These are phyloP conservation scores for Wallacemonas sp. DNA, from an alignment of 208 protist genomes.

Conservation along the genomic window DNA sequence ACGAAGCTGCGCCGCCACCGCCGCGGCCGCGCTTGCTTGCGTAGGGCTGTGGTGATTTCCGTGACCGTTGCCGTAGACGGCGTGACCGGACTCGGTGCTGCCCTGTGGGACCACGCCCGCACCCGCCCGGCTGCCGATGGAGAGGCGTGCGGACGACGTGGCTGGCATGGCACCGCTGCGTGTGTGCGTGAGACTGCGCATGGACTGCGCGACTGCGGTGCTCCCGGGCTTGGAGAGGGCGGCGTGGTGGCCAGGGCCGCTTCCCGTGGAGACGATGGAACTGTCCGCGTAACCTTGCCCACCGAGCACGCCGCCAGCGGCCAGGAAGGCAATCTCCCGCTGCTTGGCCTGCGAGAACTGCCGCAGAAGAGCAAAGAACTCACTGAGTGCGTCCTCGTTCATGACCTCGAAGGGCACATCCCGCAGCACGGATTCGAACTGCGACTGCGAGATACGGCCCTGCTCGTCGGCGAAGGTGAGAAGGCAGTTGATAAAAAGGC, in stretches of 20 bases:
- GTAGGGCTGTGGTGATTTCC: background rate
- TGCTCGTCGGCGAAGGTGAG: constrained; percentile 36
- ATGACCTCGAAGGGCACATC: constrained; percentile 58
- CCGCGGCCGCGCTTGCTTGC: background rate
- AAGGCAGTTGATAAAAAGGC: constrained; percentile 35
- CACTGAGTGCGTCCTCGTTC: constrained; percentile 21
- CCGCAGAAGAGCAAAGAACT: constrained; percentile 20
- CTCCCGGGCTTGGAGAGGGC: background rate
- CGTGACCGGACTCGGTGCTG: background rate
- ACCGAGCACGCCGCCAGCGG: background rate
- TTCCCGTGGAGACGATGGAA: constrained; percentile 14
- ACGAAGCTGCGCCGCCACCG: constrained; percentile 4
- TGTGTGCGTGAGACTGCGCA: background rate
- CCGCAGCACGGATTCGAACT: constrained; percentile 26
- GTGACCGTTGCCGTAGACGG: background rate
- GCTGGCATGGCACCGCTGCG: background rate
- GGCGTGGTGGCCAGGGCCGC: background rate
- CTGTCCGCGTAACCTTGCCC: background rate
- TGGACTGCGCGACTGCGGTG: background rate
- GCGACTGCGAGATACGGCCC: constrained; percentile 36
- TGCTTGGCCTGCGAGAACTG: constrained; percentile 25
- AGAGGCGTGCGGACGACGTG: background rate
- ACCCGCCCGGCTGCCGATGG: background rate
- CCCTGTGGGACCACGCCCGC: background rate
- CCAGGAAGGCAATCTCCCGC: constrained; percentile 12